These are phyloP conservation scores for Xylaria intraflava DNA, from an alignment of 495 filamentous ascomycete species.

Conservation along the genomic window DNA sequence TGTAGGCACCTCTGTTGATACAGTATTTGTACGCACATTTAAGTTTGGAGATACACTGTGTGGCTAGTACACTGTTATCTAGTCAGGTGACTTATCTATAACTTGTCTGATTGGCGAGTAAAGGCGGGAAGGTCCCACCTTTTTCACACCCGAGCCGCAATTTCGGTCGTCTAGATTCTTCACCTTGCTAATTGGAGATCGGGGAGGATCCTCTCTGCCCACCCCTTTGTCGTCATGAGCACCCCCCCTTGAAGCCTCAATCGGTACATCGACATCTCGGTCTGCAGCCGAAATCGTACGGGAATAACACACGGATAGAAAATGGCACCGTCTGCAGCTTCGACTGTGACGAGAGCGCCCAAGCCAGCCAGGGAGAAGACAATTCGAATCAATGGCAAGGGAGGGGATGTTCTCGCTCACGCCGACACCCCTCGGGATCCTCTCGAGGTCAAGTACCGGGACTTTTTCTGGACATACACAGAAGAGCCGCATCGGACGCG, in stretches of 20 bases:
- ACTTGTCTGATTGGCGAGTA: no score
- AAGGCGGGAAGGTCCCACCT: no score
- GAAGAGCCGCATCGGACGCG: slow-evolving; percentile 95
- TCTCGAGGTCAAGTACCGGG: slow-evolving; percentile 37
- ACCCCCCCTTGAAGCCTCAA: neutral
- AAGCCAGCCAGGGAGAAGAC: slow-evolving; percentile 18
- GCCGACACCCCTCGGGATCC: slow-evolving; percentile 24
- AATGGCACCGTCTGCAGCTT: slow-evolving; percentile 25
- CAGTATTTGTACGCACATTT: no score
- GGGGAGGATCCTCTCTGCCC: no score
- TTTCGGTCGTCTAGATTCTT: neutral
- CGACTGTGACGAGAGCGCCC: slow-evolving; percentile 24
- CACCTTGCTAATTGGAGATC: no score
- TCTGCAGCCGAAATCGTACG: neutral
- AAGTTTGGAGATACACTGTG: no score
- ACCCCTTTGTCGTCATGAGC: neutral
- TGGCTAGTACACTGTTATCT: no score
- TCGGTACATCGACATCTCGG: neutral
- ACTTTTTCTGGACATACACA: slow-evolving; percentile 90
- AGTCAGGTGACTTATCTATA: no score
- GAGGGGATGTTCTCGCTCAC: slow-evolving; percentile 11
- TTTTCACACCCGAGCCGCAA: neutral
- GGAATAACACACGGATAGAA: neutral
- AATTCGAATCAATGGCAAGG: slow-evolving; percentile 22
- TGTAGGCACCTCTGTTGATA: no score